phyloP scores from a whole-genome alignment of 1,284 basidiomycete genomes.

The Irpex sp. region DNA sequence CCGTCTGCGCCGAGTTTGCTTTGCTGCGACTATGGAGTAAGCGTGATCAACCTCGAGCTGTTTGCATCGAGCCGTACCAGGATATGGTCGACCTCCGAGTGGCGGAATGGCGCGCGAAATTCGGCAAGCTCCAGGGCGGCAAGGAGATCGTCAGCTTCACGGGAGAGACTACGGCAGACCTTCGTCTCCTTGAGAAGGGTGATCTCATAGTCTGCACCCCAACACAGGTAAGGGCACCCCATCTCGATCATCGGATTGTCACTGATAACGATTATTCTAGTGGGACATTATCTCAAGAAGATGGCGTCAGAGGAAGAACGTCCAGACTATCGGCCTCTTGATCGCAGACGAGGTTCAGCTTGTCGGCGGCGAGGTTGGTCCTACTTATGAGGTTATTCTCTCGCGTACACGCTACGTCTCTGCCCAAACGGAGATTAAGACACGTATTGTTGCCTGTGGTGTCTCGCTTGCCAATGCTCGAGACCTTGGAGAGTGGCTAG shows the following conservation, averaged over 20 bases:
- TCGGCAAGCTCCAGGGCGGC: conserved; percentile 77
- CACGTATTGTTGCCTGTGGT: conserved; percentile 90
- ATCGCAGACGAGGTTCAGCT: conserved; percentile 97
- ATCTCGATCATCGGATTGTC: not conserved
- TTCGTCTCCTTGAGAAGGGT: conserved; percentile 88
- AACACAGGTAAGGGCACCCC: conserved; percentile 51
- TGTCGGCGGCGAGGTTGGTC: conserved; percentile 89
- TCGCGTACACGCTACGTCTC: conserved; percentile 94
- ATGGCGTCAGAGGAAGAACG: conserved; percentile 97
- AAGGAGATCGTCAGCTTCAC: conserved; percentile 94
- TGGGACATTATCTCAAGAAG: conserved; percentile 97
- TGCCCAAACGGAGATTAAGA: conserved; percentile 90
- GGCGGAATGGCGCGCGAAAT: conserved; percentile 87
- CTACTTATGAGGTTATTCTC: conserved; percentile 94
- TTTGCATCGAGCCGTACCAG: conserved; percentile 95
- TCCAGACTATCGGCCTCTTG: conserved; percentile 88
- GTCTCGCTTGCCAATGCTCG: conserved; percentile 96
- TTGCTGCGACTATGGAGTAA: conserved; percentile 91
- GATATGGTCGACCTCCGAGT: conserved; percentile 95
- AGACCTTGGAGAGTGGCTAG: conserved; percentile 98
- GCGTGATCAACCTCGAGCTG: conserved; percentile 78
- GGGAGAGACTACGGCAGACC: conserved; percentile 92
- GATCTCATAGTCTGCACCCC: conserved; percentile 95
- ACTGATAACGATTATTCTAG: conserved; percentile 36
- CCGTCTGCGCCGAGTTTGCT: conserved; percentile 95